Conservation (phyloP, 2,329 filamentous ascomycete species). For the Aspergillus arachidicola region DNA sequence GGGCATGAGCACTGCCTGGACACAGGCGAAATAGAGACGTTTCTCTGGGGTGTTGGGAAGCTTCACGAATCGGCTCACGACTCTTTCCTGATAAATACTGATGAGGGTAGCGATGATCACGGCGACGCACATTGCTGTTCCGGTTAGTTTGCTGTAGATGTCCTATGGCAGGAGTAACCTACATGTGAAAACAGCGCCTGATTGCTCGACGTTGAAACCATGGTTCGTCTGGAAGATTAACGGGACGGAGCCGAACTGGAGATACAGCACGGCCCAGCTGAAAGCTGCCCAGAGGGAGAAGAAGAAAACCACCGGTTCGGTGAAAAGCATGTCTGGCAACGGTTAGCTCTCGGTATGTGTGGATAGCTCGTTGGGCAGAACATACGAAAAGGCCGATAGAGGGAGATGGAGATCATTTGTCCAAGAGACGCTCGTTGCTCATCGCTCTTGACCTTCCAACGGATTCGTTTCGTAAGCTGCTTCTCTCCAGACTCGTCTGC, state of each 20-base stretch:
- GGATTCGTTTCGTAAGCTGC: constrained; percentile 57
- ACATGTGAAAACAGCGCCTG: constrained; percentile 70
- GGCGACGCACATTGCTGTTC: constrained; percentile 68
- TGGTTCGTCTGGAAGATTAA: constrained; percentile 73
- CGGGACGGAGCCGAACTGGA: constrained; percentile 79
- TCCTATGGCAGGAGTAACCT: constrained; percentile 10
- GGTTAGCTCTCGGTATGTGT: not conserved
- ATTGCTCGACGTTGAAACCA: constrained; percentile 67
- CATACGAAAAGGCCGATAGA: constrained; percentile 73
- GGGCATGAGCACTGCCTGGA: constrained; percentile 74
- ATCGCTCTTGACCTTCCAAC: constrained; percentile 80
- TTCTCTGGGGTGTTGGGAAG: constrained; percentile 65
- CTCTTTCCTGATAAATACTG: constrained; percentile 71
- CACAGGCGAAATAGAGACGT: constrained; percentile 79
- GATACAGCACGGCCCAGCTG: constrained; percentile 84
- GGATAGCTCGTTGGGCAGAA: not conserved
- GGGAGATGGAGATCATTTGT: constrained; percentile 72
- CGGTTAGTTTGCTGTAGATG: constrained; percentile 1
- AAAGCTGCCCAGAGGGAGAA: constrained; percentile 91
- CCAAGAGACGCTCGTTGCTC: constrained; percentile 70
- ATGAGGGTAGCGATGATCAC: constrained; percentile 67
- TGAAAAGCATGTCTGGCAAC: constrained; percentile 54
- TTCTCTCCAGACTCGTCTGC: constrained; percentile 29
- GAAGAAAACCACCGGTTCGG: constrained; percentile 66
- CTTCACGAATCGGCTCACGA: constrained; percentile 57